These are phyloP conservation scores for Aspergillus sp. DNA, from an alignment of 2,329 filamentous ascomycete species.

Conservation along the genomic window DNA sequence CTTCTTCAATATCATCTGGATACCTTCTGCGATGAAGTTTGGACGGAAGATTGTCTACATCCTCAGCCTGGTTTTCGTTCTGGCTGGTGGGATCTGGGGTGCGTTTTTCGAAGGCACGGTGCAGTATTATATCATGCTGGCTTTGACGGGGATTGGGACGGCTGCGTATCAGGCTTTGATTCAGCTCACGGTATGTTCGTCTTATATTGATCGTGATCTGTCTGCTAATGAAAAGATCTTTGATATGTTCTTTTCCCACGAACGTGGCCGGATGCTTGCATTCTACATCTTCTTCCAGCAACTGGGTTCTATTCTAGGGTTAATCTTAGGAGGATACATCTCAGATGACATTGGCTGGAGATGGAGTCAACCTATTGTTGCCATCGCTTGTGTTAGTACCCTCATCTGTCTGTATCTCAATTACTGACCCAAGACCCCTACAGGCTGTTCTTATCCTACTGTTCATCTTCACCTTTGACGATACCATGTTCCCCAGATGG, in stretches of 20 bases:
- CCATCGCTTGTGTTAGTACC: constrained; percentile 23
- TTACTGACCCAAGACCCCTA: neutral
- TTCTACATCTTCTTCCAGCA: constrained; percentile 38
- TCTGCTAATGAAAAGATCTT: constrained; percentile 21
- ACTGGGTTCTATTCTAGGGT: constrained; percentile 32
- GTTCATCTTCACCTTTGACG: constrained; percentile 31
- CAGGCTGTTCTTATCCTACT: constrained; percentile 19
- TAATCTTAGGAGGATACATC: constrained; percentile 34
- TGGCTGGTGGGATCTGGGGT: constrained; percentile 27
- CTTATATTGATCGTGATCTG: neutral
- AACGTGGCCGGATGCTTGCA: constrained; percentile 32
- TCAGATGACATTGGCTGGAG: constrained; percentile 31
- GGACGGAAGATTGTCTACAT: constrained; percentile 33
- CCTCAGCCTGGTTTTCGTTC: constrained; percentile 26
- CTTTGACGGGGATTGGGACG: constrained; percentile 30
- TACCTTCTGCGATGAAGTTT: constrained; percentile 28
- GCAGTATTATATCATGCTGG: constrained; percentile 27
- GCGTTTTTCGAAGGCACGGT: constrained; percentile 19
- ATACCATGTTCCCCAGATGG: constrained; percentile 32
- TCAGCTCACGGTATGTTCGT: constrained; percentile 27
- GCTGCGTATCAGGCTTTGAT: constrained; percentile 36
- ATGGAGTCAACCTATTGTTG: constrained; percentile 29
- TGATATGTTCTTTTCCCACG: constrained; percentile 36
- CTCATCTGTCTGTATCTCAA: neutral
- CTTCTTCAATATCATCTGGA: constrained; percentile 39